Base-by-base conservation (phyloP, 371 early-diverging fungal species). In the Mortierella sp. region DNA sequence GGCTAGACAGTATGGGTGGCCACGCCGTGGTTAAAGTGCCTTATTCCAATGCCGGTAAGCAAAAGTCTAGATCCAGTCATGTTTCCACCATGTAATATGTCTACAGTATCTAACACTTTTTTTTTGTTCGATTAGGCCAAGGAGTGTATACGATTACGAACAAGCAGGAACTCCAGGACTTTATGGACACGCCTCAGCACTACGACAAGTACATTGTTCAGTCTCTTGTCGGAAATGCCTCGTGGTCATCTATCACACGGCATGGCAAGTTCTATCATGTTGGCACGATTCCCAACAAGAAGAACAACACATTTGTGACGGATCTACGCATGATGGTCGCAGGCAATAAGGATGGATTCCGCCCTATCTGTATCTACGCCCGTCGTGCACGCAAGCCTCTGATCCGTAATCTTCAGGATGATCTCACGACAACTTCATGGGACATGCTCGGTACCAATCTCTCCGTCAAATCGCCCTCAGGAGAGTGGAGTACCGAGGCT, bases 171-270 rank as follows among this genome's bases (percentile, higher is more conserved):
- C 84, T 95, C 9, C 73, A 88, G 19, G 81, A 83, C 9, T 96
- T 96, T 64, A 87, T 96, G 91, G 82, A 82, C 21, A 82, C 82
- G 53, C 90, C 91, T 59, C 96, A 96, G 64, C 90, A 94, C 67
- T 96, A 96, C 73, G 93, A 95, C 81, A 96, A 96, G 83, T 96
- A 95, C 70, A 95, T 96, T 74, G 96, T 96, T 23, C 96, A 96
- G 80, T 91, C 92, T 1, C 84, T 96, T 6, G 96, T 96, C 26
- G 96, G 95, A 19, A 95, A 95, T 68, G 95, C 96, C 9, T 91
- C 92, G 1, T 96, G 96, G 96, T 91, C 91, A 4, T 91, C 93
- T 58, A 83, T 88, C 34, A 92, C 94, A 10, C 82, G 92, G 16
- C 76, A 89, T 39, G 96, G 94, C 52, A 93, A 91, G 72, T 89